Evolutionary conservation across 1,139 yeast species (phyloP).

Genomic region (Candida glucosophila): DNA sequence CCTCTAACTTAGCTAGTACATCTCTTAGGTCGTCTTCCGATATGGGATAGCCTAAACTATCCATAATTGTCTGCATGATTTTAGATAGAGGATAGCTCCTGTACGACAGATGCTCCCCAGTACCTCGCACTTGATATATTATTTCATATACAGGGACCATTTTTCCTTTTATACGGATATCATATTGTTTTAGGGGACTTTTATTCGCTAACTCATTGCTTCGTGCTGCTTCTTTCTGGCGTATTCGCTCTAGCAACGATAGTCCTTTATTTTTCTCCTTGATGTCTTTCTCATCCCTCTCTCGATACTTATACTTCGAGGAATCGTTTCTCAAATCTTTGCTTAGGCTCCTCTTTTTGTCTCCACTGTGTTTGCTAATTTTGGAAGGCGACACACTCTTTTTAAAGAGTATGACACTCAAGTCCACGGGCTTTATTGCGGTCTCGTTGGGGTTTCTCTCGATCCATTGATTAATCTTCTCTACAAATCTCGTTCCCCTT

Average conservation of each 20-base stretch:
- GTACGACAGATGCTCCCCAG: conserved; percentile 3
- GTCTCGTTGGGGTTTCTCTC: conserved; percentile 21
- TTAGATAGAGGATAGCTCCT: conserved; percentile 18
- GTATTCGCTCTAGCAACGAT: conserved; percentile 35
- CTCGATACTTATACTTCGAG: conserved; percentile 23
- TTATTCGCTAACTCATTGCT: conserved; percentile 7
- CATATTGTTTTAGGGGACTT: conserved; percentile 28
- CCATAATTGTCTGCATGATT: conserved; percentile 20
- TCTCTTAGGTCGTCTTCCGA: conserved; percentile 24
- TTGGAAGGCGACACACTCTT: background rate
- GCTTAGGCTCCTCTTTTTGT: conserved; percentile 8
- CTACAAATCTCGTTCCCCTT: conserved; percentile 34
- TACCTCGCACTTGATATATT: conserved; percentile 18
- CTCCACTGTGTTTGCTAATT: conserved; percentile 2
- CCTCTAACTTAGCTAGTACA: conserved; percentile 12
- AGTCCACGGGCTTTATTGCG: conserved; percentile 2
- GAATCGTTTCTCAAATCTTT: conserved; percentile 19
- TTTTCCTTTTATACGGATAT: conserved; percentile 32
- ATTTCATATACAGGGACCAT: conserved; percentile 29
- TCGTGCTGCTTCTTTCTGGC: conserved; percentile 21
- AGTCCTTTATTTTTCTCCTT: conserved; percentile 19
- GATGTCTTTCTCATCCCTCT: conserved; percentile 14
- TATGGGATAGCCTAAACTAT: conserved; percentile 27
- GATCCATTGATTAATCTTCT: conserved; percentile 53
- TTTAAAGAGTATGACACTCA: conserved; percentile 1